Base-by-base conservation (phyloP, 1,139 yeast species). In the Blastobotrys capitulatus region DNA sequence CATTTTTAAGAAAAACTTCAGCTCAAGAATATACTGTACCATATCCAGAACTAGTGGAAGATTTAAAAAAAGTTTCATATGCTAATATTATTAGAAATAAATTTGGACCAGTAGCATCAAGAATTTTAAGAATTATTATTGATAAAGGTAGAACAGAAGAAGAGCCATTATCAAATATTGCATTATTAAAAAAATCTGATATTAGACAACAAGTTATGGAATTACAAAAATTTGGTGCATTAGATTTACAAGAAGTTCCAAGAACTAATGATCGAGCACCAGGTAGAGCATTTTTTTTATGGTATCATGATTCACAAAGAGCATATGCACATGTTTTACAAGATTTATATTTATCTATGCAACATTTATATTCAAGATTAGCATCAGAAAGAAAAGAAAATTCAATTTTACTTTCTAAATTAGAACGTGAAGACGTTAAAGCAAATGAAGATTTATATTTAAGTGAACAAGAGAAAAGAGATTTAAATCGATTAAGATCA, bases 231-330 rank as follows among this genome's bases (percentile, higher is more conserved):
- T 58, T 61, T 42, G 75, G 75, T 9, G 68, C 71, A 42, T 59
- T 72, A n/a, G 74, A 72, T 43, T 59, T 72, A 19, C 97, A 92
- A 66, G 98, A 94, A 69, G 86, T 92, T 31, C 97, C 98, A 8
- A 78, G 94, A 61, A 84, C 95, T 34, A 84, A 83, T 31, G 97
- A 90, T 65, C 76, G 98, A 56, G 92, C 96, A 1, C 96, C 97
- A 0, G 82, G 88, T 39, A 81, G 95, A 58, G 84, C 97, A 1
- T 84, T 85, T 42, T 92, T 81, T 62, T 75, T 92, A 43, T 92
- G 88, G 75, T 78, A 88, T 63, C 86, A 83, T 58, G 80, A 80
- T 48, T 75, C 78, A n/a, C 65, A 64, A 29, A 74, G 76, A 48
- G 77, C 81, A 2, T 74, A 74, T 52, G 67, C 71, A 31, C 71